phyloP scores from a whole-genome alignment of 331 rosid species.

The Saraca asoca region DNA sequence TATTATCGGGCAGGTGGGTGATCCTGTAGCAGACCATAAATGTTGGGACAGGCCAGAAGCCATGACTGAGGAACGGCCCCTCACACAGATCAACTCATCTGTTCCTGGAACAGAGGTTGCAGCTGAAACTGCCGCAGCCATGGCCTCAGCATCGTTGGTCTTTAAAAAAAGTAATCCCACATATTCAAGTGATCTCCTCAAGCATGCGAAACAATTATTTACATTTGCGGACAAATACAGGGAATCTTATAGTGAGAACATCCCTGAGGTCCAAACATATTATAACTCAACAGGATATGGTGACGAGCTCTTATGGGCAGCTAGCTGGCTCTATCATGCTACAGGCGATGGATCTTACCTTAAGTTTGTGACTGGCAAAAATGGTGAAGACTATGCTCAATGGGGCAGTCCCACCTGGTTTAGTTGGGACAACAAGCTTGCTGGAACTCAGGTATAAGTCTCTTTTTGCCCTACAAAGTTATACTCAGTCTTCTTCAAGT shows the following conservation, averaged over 20 bases:
- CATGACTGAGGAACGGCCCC: conserved; percentile 70
- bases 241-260: conserved; percentile 60
- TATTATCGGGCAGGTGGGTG: conserved; percentile 70
- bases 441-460: conserved; percentile 75
- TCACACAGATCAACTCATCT: conserved; percentile 68
- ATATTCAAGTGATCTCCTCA: conserved; percentile 75
- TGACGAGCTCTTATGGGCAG: conserved; percentile 98
- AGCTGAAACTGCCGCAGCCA: conserved; percentile 93
- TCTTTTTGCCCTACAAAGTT: conserved; percentile 2
- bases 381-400: conserved; percentile 67
- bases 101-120: conserved; percentile 89
- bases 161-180: conserved; percentile 55
- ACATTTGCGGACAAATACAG: conserved; percentile 67
- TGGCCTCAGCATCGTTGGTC: conserved; percentile 97
- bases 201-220: conserved; percentile 81
- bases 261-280: conserved; percentile 66
- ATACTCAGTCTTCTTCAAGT: not conserved
- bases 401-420: conserved; percentile 92
- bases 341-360: conserved; percentile 71
- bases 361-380: conserved; percentile 65
- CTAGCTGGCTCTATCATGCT: conserved; percentile 97
- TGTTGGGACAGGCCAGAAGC: conserved; percentile 93
- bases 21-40: conserved; percentile 69
- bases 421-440: conserved; percentile 98
- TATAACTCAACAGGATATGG: conserved; percentile 93